phyloP scores from a whole-genome alignment of 2,329 filamentous ascomycete genomes.

The Capronia epimyces region DNA sequence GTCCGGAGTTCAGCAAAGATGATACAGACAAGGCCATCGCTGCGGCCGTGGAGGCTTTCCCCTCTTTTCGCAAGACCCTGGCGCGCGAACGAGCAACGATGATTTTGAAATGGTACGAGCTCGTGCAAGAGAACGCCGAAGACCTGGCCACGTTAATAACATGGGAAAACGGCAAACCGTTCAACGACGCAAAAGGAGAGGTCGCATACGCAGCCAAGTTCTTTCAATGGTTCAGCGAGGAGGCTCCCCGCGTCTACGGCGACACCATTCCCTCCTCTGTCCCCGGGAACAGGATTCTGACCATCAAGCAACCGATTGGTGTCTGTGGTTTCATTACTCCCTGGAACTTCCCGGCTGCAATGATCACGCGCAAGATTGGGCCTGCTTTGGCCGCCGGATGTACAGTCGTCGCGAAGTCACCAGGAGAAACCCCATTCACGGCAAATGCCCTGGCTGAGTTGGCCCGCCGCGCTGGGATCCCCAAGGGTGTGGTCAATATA shows the following conservation, averaged over 20 bases:
- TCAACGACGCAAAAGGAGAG: constrained; percentile 56
- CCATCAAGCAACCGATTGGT: constrained; percentile 61
- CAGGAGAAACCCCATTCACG: constrained; percentile 87
- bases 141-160: constrained; percentile 62
- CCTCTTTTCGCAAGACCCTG: constrained; percentile 56
- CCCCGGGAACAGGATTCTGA: constrained; percentile 57
- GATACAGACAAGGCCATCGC: constrained; percentile 78
- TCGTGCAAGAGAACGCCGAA: constrained; percentile 61
- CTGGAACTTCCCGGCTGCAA: constrained; percentile 58
- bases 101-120: constrained; percentile 62
- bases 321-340: constrained; percentile 64
- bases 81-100: constrained; percentile 56
- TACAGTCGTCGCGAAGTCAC: constrained; percentile 87
- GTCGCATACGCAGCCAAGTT: constrained; percentile 56
- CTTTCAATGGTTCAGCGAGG: constrained; percentile 60
- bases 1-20: constrained; percentile 69
- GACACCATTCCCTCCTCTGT: constrained; percentile 57
- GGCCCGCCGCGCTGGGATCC: constrained; percentile 78
- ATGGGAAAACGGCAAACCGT: constrained; percentile 65
- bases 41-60: constrained; percentile 69
- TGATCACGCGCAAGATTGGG: constrained; percentile 49
- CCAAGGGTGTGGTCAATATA: constrained; percentile 84
- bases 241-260: constrained; percentile 54
- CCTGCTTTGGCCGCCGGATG: constrained; percentile 82
- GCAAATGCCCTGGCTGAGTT: constrained; percentile 82